Base-by-base conservation (phyloP, 306 rosid species). In the Prinsepia uniflora region DNA sequence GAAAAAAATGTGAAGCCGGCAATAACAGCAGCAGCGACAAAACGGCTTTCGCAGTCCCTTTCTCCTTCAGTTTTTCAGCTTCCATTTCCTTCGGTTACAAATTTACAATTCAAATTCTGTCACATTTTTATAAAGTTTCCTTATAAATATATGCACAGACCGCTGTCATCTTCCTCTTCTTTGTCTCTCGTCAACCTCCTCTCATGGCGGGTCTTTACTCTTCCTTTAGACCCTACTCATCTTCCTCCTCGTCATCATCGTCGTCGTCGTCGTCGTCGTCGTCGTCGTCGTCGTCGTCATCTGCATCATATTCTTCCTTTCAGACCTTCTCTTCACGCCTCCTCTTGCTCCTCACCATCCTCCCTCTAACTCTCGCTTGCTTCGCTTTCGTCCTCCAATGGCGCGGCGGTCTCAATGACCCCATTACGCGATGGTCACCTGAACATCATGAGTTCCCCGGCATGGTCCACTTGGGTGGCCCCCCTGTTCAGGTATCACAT, bases 341-440 rank as follows among this genome's bases (percentile, higher is more conserved):
- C 13, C 80, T 90, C 47, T 52, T 90, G 4, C 83, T 92, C 34
- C 76, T 90, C 3, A 90, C 96, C 11, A 19, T 92, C 17, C 90
- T 90, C 6, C 96, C 90, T 0, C 80, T 90, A 43, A 78, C 90
- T 59, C 90, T 92, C 15, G 98, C 98, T 30, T 58, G 76, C 79
- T 76, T 92, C 43, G 96, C 98, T 20, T 92, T 92, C 82, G 0
- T 92, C 65, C 96, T 92, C 70, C 96, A 90, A 88, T 90, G 96
- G 96, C 96, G 96, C 2, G 98, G 96, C 8, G 96, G 96, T 5
- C 77, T 90, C 80, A 84, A 83, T 76, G 98, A 90, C 66, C 98
- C 95, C 12, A 14, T 85, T 50, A 61, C 85, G 71, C 92, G 92
- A 10, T 86, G 92, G 98, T 83, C 92, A 2, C 91, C 92, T 22